These are phyloP conservation scores for Dactylorhiza incarnata DNA, from an alignment of 106 monocot species.

Conservation along the genomic window DNA sequence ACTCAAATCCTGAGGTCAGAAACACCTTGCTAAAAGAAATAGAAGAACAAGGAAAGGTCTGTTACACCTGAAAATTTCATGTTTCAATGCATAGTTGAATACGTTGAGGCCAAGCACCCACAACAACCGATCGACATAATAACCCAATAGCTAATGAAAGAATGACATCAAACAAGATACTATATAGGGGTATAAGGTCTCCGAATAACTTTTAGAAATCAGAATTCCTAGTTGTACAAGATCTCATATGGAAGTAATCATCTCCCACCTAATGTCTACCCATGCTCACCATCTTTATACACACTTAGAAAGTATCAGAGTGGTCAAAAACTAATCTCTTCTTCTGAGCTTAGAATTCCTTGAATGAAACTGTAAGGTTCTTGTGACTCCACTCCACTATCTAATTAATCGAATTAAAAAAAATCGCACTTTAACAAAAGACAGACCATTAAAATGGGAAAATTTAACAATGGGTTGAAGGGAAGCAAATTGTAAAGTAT, in stretches of 20 bases:
- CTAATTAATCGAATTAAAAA: not conserved
- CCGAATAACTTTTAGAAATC: not conserved
- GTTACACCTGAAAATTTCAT: not conserved
- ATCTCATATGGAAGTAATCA: not conserved
- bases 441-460: not conserved
- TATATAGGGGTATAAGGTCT: not conserved
- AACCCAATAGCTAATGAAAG: not conserved
- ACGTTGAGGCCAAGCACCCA: not conserved
- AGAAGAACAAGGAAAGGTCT: not conserved
- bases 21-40: not conserved
- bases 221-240: not conserved
- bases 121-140: not conserved
- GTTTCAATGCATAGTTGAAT: not conserved
- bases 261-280: not conserved
- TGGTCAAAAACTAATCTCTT: not conserved
- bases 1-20: not conserved
- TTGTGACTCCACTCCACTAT: not conserved
- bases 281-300: not conserved
- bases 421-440: not conserved
- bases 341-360: not conserved
- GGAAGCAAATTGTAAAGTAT: not conserved
- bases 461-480: not conserved
- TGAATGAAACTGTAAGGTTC: not conserved
- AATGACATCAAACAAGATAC: not conserved
- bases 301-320: not conserved